Conservation (phyloP, 176 grass and related monocot species). For the Zea mays region Zm-B73-REFERENCE-NAM-5.0 NC_050101.1:22428001-22428500, state of each 20-base stretch:
- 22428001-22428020: constrained; percentile 97
- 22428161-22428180: constrained; percentile 76
- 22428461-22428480: neutral
- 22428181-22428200: constrained; percentile 61
- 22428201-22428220: constrained; percentile 69
- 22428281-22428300: neutral
- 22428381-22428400: too few species aligned
- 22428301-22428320: too few species aligned
- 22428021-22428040: constrained; percentile 71
- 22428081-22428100: constrained; percentile 63
- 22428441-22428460: too few species aligned
- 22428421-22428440: too few species aligned
- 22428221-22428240: constrained; percentile 69
- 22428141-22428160: constrained; percentile 72
- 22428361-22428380: too few species aligned
- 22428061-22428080: constrained; percentile 65
- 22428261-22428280: constrained; percentile 60
- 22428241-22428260: constrained; percentile 81
- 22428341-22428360: too few species aligned
- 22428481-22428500: too few species aligned
- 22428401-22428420: too few species aligned
- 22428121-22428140: constrained; percentile 57
- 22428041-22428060: constrained; percentile 92
- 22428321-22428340: too few species aligned
- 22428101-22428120: constrained; percentile 49